phyloP scores from a whole-genome alignment of 768 basidiomycete species.

The Amanita fuliginea region DNA sequence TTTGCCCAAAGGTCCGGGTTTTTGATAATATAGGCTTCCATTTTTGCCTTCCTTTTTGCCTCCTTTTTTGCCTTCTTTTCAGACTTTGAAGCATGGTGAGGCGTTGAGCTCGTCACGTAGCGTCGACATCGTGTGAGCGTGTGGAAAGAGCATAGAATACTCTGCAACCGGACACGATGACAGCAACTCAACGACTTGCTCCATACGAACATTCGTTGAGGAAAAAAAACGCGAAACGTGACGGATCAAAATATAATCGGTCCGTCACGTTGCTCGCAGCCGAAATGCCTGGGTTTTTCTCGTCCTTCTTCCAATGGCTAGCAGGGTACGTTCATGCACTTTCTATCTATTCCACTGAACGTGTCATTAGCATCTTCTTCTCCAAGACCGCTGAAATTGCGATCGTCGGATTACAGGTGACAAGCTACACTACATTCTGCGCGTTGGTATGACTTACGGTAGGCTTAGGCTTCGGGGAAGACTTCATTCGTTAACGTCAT shows the following conservation, averaged over 20 bases:
- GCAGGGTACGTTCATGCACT: constrained; percentile 21
- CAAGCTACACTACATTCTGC: neutral
- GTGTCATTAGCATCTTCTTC: constrained; percentile 59
- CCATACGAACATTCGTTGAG: constrained; percentile 5
- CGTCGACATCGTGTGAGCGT: neutral
- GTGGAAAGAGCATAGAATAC: neutral
- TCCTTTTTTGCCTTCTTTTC: neutral
- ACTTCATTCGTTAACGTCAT: constrained; percentile 92
- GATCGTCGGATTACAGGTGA: constrained; percentile 83
- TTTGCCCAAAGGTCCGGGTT: neutral
- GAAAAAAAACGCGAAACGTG: neutral
- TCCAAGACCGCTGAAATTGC: constrained; percentile 81
- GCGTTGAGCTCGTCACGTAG: neutral
- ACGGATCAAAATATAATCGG: neutral
- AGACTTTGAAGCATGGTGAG: neutral
- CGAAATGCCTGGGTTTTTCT: constrained; percentile 28
- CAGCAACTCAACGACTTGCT: neutral
- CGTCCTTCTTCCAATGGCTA: constrained; percentile 35
- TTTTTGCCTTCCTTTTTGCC: no score
- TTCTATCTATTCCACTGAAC: neutral
- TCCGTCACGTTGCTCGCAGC: neutral
- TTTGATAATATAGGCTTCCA: neutral
- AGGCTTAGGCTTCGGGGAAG: constrained; percentile 77
- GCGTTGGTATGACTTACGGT: neutral
- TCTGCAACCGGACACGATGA: neutral